phyloP scores from a whole-genome alignment of 2,329 filamentous ascomycete species.

The Metarhizium brunneum region DNA sequence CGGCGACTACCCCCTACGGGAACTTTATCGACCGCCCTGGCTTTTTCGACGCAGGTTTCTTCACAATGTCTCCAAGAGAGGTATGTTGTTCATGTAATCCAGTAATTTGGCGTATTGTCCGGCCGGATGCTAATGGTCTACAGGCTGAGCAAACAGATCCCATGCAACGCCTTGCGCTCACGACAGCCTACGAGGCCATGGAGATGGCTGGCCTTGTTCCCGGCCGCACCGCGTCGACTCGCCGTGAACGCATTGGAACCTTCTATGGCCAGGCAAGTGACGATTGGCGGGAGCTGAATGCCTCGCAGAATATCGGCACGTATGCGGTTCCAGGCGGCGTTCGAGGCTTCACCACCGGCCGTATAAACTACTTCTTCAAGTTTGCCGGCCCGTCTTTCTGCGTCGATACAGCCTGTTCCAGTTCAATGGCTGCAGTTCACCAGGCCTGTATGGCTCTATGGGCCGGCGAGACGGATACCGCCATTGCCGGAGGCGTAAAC shows the following conservation, averaged over 20 bases:
- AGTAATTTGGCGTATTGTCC: too few relatives aligned
- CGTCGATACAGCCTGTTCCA: conserved; percentile 70
- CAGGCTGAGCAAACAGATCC: conserved; percentile 41
- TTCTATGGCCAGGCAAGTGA: conserved; percentile 1
- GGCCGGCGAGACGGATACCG: conserved; percentile 49
- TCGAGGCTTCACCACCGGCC: conserved; percentile 41
- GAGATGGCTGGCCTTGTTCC: background rate
- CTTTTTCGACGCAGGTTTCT: conserved; percentile 57
- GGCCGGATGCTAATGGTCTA: too few relatives aligned
- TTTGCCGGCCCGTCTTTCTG: conserved; percentile 65
- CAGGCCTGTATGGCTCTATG: background rate
- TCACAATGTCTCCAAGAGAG: conserved; percentile 63
- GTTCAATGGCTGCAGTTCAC: conserved; percentile 56
- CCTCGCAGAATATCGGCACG: conserved; percentile 1
- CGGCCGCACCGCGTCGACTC: background rate
- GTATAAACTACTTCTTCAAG: conserved; percentile 65
- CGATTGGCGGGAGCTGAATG: conserved; percentile 4
- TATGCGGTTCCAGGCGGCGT: conserved; percentile 34
- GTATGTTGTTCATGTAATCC: conserved; percentile 21
- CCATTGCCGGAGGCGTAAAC: conserved; percentile 54
- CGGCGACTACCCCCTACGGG: background rate
- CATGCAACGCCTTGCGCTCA: background rate
- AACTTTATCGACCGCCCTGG: conserved; percentile 50
- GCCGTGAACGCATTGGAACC: background rate
- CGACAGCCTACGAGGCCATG: background rate